Base-by-base conservation (phyloP, 768 basidiomycete genomes). In the Mrakia hoshinonis region DNA sequence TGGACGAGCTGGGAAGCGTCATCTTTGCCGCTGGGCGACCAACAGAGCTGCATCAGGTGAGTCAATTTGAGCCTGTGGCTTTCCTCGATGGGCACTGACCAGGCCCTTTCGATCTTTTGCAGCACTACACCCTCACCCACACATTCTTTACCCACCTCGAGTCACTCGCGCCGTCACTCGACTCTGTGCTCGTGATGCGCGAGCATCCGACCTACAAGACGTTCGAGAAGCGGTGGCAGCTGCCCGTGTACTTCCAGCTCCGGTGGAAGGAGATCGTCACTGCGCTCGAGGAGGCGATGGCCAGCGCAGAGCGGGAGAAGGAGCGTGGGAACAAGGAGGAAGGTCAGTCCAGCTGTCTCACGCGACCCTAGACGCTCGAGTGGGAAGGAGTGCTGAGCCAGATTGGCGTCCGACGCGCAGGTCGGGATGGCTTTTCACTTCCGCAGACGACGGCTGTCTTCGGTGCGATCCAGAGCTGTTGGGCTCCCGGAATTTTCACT, bases 211-310 rank as follows among this genome's bases (percentile, higher is more conserved):
- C 87, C 4, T 95, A 87, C 78, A 74, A 76, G 29, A 79, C 86
- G 1, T 96, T 98, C 77, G 86, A 89, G 77, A 84, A 85, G 73
- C 85, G 92, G 46, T 99, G 96, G 94, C 96, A 98, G 77, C 84
- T 99, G 3, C 90, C 92, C 1, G 89, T 98, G 11, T 98, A 98
- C 78, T 98, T 95, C 79, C 96, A 99, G 77, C 82, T 99, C 73
- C 85, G 95, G 54, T 95, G 94, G 92, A 96, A 96, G 80, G 95
- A 96, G 77, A 90, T 95, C 65, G 86, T 93, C 0, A 81, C 84
- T 0, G 83, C 82, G 63, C 80, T 96, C 20, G 96, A 99, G 80
- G 87, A 88, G 15, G 79, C 81, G 2, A 80, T 98, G 34, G 60
- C 67, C 73, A 12, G n/a, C 13, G 26, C 36, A n/a, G 72, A 51